Base-by-base conservation (phyloP, 2,329 filamentous ascomycete species). In the Aspergillus flavus region DNA sequence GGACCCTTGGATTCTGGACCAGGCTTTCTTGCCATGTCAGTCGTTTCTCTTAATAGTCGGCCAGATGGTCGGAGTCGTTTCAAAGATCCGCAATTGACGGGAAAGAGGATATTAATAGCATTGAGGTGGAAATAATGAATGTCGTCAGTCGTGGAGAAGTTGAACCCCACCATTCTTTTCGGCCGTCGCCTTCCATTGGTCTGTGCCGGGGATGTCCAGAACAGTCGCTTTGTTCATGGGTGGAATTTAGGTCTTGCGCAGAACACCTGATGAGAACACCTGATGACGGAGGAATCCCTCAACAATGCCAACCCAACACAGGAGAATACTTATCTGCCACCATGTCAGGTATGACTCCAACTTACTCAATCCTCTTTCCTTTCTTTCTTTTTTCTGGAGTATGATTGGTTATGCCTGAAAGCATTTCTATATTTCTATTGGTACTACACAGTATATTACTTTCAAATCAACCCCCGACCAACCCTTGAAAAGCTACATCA, bases 131-230 rank as follows among this genome's bases (percentile, higher is more conserved):
- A 61, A 62, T 64, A 64, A 67, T 69, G 61, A 59, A 69, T 68
- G 66, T 65, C 68, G 64, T 69, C 66, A 69, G 63, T 61, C 63
- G 63, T 64, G 68, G 64, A 62, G 58, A 58, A 57, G 52, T 46
- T 26, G 14, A 55, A 64, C 64, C 66, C 67, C 66, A 64, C 67
- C 59, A 55, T 55, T 63, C 57, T 39, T 61, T 26, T 61, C 23
- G 43, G 45, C 30, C 21, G 58, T 12, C 26, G 39, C 28, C 52
- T 46, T 57, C 67, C 59, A 67, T 68, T 64, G 63, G 65, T 43
- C 58, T 41, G 39, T 39, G 43, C 11, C n/a, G n/a, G 58, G n/a
- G 28, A 50, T 46, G 63, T 41, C 57, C 53, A 53, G 62, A 60
- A 43, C 46, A 57, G 36, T 56, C 59, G 43, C 46, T 53, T 52